A percentile compares a stretch with the other conserved stretches of the same genome.
phyloP scores from a whole-genome alignment of 345 rosid genomes.

The Corchorus capsularis region DNA sequence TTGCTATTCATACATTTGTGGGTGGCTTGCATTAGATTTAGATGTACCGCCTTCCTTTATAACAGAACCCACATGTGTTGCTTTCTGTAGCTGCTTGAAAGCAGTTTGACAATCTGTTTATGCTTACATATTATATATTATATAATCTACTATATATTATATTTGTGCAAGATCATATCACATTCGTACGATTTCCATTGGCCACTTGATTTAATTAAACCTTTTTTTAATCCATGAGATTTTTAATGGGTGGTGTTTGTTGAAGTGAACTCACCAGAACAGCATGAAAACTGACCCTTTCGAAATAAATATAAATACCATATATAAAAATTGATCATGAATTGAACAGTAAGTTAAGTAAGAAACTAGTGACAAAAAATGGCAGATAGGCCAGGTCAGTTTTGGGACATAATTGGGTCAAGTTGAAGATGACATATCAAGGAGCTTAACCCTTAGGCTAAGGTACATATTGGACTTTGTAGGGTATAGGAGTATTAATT shows the following conservation, averaged over 20 bases:
- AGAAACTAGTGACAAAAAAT: not conserved
- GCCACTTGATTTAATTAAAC: not conserved
- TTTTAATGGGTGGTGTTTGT: not conserved
- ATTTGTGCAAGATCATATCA: not conserved
- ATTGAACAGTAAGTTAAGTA: not conserved
- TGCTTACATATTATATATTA: not conserved
- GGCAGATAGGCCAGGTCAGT: not conserved
- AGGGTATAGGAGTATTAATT: not conserved
- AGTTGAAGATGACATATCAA: constrained; percentile 31
- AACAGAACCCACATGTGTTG: constrained; percentile 21
- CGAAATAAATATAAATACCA: not conserved
- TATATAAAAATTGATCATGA: not conserved
- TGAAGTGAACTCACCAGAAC: constrained; percentile 5
- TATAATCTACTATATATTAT: too few species aligned
- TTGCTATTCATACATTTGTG: not conserved
- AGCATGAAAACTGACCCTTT: not conserved
- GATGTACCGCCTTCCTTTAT: not conserved
- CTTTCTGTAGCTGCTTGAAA: constrained; percentile 10
- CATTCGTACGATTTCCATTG: constrained; percentile 25
- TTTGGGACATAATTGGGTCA: constrained; percentile 16
- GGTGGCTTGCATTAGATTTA: not conserved
- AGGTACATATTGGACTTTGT: not conserved
- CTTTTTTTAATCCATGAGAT: not conserved
- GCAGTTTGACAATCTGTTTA: constrained; percentile 1
- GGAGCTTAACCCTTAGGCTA: constrained; percentile 6